Base-by-base conservation (phyloP, 129 eudicot genomes). In the Rutidosis leptorrhynchoides region DNA sequence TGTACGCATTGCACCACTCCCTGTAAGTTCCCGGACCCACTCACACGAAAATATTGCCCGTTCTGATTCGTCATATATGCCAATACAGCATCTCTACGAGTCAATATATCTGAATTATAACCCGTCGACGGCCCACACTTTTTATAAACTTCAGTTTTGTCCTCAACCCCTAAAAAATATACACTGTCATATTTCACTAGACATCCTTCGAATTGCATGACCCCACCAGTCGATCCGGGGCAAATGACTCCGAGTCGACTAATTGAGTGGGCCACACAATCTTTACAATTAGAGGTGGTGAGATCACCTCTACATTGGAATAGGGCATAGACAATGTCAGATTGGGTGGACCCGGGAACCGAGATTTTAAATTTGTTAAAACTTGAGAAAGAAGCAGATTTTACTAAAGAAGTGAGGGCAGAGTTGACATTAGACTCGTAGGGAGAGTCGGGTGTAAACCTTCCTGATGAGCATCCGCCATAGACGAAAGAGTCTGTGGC, bases 291-390 rank as follows among this genome's bases (percentile, higher is more conserved):
- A 1, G 88, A 58, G 66, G 29, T 73, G 21, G 62, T 42, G 9
- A 90, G 77, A 80, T 86, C 95, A 15, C 95, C 95, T 23, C 90
- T 83, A 65, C 97, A 90, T 30, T 90, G 97, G 62, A 71, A 90
- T 12, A 90, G 78, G 49, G 90, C 90, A 74, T 90, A 86, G 32
- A 90, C 78, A 33, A 77, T 59, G 83, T 84, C 97, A 46, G 70
- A 48, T 32, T 80, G 78, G 32, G 80, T 71, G 58, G 96, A 81
- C 23, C 85, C 93, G 0, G 89, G 84, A 61, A 89, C 85, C n/a
- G 90, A 87, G 49, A 84, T 82, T 16, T 84, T 90, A 75, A 83
- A 82, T 71, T 73, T 81, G 76, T 90, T 90, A 83, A 61, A 90
- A 75, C 17, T 37, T 25, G 90, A 23, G 55, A 68, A 24, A 52